phyloP scores from a whole-genome alignment of 2,329 filamentous ascomycete genomes.

The Fusarium brevicatenulatum region DNA sequence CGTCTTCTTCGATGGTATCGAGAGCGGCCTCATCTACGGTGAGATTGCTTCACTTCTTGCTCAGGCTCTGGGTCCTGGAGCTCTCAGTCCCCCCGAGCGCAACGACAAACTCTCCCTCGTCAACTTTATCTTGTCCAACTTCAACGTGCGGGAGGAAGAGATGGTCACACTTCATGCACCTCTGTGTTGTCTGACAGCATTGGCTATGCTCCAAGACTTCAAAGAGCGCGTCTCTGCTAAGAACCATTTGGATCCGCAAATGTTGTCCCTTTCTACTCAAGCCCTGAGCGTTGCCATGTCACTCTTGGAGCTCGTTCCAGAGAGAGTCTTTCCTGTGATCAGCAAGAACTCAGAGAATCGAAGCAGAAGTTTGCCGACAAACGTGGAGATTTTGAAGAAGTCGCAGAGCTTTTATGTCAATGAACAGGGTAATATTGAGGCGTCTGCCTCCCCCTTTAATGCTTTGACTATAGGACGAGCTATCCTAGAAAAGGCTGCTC shows the following conservation, averaged over 20 bases:
- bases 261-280: constrained; percentile 45
- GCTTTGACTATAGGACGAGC: constrained; percentile 67
- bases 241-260: constrained; percentile 49
- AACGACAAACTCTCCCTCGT: constrained; percentile 76
- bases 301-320: constrained; percentile 72
- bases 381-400: constrained; percentile 65
- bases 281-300: constrained; percentile 63
- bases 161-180: constrained; percentile 91
- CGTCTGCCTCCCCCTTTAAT: constrained; percentile 67
- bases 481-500: constrained; percentile 69
- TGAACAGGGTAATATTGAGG: constrained; percentile 76
- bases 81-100: constrained; percentile 57
- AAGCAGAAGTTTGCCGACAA: constrained; percentile 34
- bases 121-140: constrained; percentile 84
- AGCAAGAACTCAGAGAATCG: constrained; percentile 2
- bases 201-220: constrained; percentile 73
- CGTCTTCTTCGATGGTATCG: constrained; percentile 96
- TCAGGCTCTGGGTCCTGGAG: constrained; percentile 64
- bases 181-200: constrained; percentile 64
- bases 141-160: constrained; percentile 95
- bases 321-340: constrained; percentile 65
- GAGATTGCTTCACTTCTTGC: constrained; percentile 78
- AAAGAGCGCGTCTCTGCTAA: constrained; percentile 50
- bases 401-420: constrained; percentile 75
- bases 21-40: constrained; percentile 91